A percentile compares a stretch with the other conserved stretches of the same genome.
phyloP scores from a whole-genome alignment of 2,329 filamentous ascomycete genomes.

The Alternaria infectoria region DNA sequence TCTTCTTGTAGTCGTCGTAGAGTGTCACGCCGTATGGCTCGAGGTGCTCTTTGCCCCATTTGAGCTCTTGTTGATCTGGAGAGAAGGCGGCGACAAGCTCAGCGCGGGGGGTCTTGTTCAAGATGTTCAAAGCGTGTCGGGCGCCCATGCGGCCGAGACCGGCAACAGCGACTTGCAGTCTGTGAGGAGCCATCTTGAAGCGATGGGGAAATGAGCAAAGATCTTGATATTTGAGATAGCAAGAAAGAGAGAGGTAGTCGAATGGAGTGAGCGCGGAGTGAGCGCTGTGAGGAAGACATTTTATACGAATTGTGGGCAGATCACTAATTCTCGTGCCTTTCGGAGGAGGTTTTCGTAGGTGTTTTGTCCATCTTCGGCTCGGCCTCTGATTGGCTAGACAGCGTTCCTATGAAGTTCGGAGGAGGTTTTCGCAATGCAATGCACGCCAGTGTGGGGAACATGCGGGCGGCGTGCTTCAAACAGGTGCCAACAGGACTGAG shows the following conservation, averaged over 20 bases:
- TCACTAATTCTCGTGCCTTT: constrained; percentile 1
- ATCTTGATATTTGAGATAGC: background rate
- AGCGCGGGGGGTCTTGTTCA: constrained; percentile 55
- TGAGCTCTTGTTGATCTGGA: constrained; percentile 53
- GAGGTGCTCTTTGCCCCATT: constrained; percentile 55
- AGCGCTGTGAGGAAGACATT: background rate
- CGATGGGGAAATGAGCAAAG: background rate
- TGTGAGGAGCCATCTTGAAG: constrained; percentile 27
- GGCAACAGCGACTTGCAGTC: constrained; percentile 53
- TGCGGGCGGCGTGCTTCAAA: constrained; percentile 4
- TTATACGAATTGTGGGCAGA: background rate
- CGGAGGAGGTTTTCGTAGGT: constrained; percentile 9
- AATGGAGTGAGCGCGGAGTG: background rate
- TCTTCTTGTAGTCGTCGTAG: constrained; percentile 56
- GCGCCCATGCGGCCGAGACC: constrained; percentile 62
- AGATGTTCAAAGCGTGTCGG: constrained; percentile 59
- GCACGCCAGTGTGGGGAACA: background rate
- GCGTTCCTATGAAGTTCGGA: background rate
- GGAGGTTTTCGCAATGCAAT: background rate
- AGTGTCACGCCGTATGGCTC: constrained; percentile 54
- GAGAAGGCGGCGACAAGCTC: constrained; percentile 59
- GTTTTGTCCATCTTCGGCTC: background rate
- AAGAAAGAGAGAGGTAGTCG: background rate
- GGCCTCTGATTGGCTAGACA: background rate
- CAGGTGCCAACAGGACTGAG: background rate